Percentiles rank a stretch among this genome's conserved stretches.
phyloP scores from a whole-genome alignment of 2,329 filamentous ascomycete genomes.

The Fusarium sp. region DNA sequence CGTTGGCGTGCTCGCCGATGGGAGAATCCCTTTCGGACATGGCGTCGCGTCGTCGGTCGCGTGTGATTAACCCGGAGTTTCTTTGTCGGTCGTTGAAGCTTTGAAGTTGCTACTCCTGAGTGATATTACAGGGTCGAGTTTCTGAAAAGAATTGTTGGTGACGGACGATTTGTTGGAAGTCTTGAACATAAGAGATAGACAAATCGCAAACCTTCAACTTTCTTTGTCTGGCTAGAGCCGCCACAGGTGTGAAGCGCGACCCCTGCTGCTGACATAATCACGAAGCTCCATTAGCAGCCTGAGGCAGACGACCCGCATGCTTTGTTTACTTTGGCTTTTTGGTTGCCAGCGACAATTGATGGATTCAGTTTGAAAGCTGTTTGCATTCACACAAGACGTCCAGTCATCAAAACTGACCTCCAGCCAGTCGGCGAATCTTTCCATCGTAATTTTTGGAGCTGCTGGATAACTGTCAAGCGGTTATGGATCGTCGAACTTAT shows the following conservation, averaged over 20 bases:
- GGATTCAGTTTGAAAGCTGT: slow-evolving; percentile 24
- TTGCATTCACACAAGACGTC: slow-evolving; percentile 29
- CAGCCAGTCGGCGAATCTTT: slow-evolving; percentile 5
- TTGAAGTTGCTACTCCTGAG: background rate
- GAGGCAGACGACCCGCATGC: slow-evolving; percentile 40
- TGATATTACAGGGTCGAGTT: background rate
- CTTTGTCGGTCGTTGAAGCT: background rate
- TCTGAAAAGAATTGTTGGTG: background rate
- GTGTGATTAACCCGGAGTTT: slow-evolving; percentile 2
- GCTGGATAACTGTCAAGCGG: slow-evolving; percentile 19
- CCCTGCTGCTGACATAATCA: slow-evolving; percentile 52
- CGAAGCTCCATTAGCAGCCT: slow-evolving; percentile 29
- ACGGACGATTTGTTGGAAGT: slow-evolving; percentile 5
- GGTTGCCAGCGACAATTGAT: slow-evolving; percentile 50
- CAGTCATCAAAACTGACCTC: slow-evolving; percentile 9
- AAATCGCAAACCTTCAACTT: slow-evolving; percentile 44
- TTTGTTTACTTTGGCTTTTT: slow-evolving; percentile 55
- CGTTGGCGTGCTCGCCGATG: slow-evolving; percentile 56
- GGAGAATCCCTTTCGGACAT: slow-evolving; percentile 66
- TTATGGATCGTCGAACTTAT: slow-evolving; percentile 69
- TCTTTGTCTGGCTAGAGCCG: slow-evolving; percentile 43
- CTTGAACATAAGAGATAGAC: slow-evolving; percentile 12
- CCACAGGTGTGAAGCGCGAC: slow-evolving; percentile 40
- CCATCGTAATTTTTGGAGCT: slow-evolving; percentile 27
- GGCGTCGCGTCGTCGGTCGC: slow-evolving; percentile 35